Evolutionary conservation across 2,329 filamentous ascomycete species (phyloP).

Genomic region (Fusarium coffeatum): DNA sequence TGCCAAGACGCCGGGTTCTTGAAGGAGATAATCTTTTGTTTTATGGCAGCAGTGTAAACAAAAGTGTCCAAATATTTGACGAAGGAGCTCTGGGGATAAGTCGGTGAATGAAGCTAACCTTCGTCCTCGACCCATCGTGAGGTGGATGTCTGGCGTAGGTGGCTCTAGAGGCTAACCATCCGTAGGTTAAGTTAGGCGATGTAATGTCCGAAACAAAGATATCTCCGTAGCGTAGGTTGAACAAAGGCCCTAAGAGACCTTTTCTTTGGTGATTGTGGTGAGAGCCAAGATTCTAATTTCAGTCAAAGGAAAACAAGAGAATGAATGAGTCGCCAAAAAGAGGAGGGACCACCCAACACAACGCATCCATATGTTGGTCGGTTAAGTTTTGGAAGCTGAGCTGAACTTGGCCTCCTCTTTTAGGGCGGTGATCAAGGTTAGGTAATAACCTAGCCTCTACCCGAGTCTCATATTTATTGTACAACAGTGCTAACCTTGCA

Average conservation of each 20-base stretch:
- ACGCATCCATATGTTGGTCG: neutral
- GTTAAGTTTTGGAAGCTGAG: neutral
- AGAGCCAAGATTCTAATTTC: constrained; percentile 8
- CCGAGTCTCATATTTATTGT: neutral
- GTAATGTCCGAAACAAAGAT: neutral
- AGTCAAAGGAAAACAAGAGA: neutral
- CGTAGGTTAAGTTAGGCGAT: neutral
- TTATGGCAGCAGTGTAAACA: constrained; percentile 26
- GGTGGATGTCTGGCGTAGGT: neutral
- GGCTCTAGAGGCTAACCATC: neutral
- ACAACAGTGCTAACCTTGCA: neutral
- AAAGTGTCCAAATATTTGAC: constrained; percentile 26
- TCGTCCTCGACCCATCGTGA: neutral
- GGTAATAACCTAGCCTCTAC: neutral
- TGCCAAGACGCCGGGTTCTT: neutral
- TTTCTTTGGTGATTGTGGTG: neutral
- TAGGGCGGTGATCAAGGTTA: neutral
- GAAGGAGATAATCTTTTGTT: constrained; percentile 2
- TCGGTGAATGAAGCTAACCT: neutral
- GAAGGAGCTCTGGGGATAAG: constrained; percentile 21
- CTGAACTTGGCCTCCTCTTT: neutral
- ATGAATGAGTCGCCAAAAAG: neutral
- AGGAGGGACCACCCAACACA: neutral
- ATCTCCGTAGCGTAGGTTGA: neutral
- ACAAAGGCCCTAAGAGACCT: neutral